Conservation (phyloP, 1,139 yeast species). For the Chernovozyma sophiae-reginae region DNA sequence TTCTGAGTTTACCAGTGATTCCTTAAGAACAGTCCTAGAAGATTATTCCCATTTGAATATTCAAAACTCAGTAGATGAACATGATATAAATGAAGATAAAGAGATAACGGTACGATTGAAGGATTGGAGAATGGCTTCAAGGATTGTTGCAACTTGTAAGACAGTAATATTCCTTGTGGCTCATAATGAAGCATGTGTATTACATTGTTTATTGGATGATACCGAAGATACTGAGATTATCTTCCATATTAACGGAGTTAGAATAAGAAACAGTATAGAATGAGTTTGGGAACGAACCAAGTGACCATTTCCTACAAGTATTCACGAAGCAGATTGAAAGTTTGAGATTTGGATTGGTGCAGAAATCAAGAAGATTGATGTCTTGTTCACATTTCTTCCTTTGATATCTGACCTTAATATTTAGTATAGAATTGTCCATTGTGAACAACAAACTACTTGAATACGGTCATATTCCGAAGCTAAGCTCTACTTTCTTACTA, state of each 20-base stretch:
- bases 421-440: too few species aligned
- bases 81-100: slow-evolving; percentile 24
- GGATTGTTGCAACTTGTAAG: slow-evolving; percentile 50
- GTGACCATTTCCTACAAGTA: too few species aligned
- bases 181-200: slow-evolving; percentile 47
- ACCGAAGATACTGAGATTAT: slow-evolving; percentile 53
- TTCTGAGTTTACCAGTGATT: slow-evolving; percentile 4
- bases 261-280: slow-evolving; percentile 6
- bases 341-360: too few species aligned
- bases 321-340: too few species aligned
- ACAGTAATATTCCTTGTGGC: slow-evolving; percentile 50
- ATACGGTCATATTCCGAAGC: too few species aligned
- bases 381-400: too few species aligned
- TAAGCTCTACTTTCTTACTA: too few species aligned
- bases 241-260: slow-evolving; percentile 45
- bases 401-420: too few species aligned
- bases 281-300: neutral
- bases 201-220: slow-evolving; percentile 56
- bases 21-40: slow-evolving; percentile 2
- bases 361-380: too few species aligned
- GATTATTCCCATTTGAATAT: neutral
- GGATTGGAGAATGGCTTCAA: slow-evolving; percentile 58
- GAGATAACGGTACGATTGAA: slow-evolving; percentile 42
- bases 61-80: slow-evolving; percentile 11
- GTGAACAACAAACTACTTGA: too few species aligned